Percentiles rank a stretch among this genome's conserved stretches.
Conservation (phyloP, 495 filamentous ascomycete genomes). For the Aspergillus coremiiformis region DNA sequence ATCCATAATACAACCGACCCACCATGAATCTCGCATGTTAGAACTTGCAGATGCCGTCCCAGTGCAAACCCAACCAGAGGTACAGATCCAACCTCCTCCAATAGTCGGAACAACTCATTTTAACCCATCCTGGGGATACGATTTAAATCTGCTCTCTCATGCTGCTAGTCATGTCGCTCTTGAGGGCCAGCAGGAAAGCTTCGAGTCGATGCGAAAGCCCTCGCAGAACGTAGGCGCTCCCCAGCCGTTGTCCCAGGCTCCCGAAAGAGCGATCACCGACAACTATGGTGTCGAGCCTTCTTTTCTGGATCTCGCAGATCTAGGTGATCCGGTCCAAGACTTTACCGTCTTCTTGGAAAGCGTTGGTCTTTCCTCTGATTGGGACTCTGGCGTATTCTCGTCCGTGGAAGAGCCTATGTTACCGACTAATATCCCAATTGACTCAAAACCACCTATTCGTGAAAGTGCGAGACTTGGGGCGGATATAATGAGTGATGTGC, state of each 20-base stretch:
- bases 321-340: slow-evolving; percentile 44
- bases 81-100: slow-evolving; percentile 34
- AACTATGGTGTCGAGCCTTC: slow-evolving; percentile 43
- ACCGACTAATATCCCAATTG: slow-evolving; percentile 30
- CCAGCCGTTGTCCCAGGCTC: slow-evolving; percentile 27
- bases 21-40: slow-evolving; percentile 43
- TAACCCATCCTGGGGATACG: slow-evolving; percentile 46
- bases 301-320: slow-evolving; percentile 38
- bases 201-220: slow-evolving; percentile 39
- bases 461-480: slow-evolving; percentile 31
- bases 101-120: slow-evolving; percentile 41
- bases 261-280: slow-evolving; percentile 38
- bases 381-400: slow-evolving; percentile 44
- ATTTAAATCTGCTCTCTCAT: slow-evolving; percentile 43
- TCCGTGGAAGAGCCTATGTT: slow-evolving; percentile 40
- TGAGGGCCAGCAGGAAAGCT: slow-evolving; percentile 39
- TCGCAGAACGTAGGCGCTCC: slow-evolving; percentile 23
- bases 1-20: slow-evolving; percentile 32
- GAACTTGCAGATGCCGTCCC: slow-evolving; percentile 41
- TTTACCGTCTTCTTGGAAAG: slow-evolving; percentile 45
- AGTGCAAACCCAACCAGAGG: slow-evolving; percentile 35
- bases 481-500: slow-evolving; percentile 34
- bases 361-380: slow-evolving; percentile 44
- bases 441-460: slow-evolving; percentile 30
- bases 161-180: slow-evolving; percentile 45